Evolutionary conservation across 2,329 filamentous ascomycete species (phyloP).

Genomic region (Xylariaceae sp.): DNA sequence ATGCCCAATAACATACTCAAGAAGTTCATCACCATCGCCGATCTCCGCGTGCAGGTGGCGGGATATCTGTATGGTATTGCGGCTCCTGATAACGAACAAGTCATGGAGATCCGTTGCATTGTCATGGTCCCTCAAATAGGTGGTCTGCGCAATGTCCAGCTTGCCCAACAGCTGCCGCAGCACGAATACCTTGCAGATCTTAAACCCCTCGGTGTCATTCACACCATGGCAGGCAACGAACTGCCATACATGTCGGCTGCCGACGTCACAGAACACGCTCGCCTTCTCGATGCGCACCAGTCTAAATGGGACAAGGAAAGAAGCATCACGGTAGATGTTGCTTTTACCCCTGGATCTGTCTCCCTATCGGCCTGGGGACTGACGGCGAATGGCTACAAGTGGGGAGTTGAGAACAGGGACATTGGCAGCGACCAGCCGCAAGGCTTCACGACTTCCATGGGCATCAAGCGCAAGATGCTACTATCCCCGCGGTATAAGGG

Average conservation of each 20-base stretch:
- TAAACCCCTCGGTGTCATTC: conserved; percentile 90
- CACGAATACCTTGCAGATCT: conserved; percentile 84
- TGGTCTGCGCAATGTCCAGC: conserved; percentile 83
- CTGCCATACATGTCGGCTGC: conserved; percentile 92
- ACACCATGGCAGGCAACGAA: conserved; percentile 93
- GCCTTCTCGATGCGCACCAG: conserved; percentile 82
- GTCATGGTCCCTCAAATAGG: conserved; percentile 98
- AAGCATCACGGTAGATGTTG: conserved; percentile 90
- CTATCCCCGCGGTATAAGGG: conserved; percentile 91
- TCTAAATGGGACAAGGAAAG: conserved; percentile 76
- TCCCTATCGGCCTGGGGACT: conserved; percentile 91
- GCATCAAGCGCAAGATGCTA: conserved; percentile 90
- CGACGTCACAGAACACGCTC: conserved; percentile 91
- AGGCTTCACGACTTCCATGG: conserved; percentile 88
- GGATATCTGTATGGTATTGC: conserved; percentile 93
- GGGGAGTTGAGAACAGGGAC: conserved; percentile 96
- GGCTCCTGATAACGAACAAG: conserved; percentile 88
- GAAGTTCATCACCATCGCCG: conserved; percentile 95
- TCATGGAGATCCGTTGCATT: conserved; percentile 95
- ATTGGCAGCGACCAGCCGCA: conserved; percentile 86
- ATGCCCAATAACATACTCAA: conserved; percentile 99
- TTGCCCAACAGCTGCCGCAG: conserved; percentile 84
- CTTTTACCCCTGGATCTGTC: conserved; percentile 94
- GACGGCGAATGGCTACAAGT: conserved; percentile 88
- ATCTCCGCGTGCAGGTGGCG: conserved; percentile 92